Evolutionary conservation across 2,329 filamentous ascomycete genomes (phyloP).

Genomic region (Xylariaceae sp.): DNA sequence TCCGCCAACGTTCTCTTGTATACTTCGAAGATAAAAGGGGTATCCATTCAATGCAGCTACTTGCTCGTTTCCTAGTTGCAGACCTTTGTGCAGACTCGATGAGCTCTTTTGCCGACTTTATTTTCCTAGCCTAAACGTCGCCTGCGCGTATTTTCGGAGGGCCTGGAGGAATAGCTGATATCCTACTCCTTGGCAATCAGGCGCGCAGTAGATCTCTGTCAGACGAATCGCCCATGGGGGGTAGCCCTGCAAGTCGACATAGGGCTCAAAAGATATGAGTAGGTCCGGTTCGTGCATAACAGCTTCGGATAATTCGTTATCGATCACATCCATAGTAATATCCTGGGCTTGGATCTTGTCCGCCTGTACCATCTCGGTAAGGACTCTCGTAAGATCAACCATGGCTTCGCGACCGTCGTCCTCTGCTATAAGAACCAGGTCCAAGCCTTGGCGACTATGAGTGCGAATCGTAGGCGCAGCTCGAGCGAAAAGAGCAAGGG

Average conservation of each 20-base stretch:
- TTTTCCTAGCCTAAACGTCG: constrained; percentile 80
- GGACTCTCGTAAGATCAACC: constrained; percentile 89
- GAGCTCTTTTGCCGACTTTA: constrained; percentile 30
- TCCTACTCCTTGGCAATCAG: constrained; percentile 75
- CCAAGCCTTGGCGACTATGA: constrained; percentile 37
- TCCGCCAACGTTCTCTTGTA: constrained; percentile 31
- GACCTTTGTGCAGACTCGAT: background rate
- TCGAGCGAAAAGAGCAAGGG: constrained; percentile 53
- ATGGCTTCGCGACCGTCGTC: constrained; percentile 90
- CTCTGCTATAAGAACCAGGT: constrained; percentile 73
- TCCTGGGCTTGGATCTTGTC: constrained; percentile 76
- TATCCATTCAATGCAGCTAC: constrained; percentile 4
- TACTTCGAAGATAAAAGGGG: background rate
- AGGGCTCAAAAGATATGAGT: constrained; percentile 78
- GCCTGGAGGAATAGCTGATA: constrained; percentile 91
- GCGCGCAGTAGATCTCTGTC: constrained; percentile 83
- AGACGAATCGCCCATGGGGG: constrained; percentile 94
- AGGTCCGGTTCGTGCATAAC: constrained; percentile 89
- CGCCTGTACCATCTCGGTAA: constrained; percentile 91
- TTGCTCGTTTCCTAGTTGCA: background rate
- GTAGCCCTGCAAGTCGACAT: constrained; percentile 81
- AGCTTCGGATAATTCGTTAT: constrained; percentile 74
- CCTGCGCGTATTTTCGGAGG: constrained; percentile 76
- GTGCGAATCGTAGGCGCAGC: constrained; percentile 38
- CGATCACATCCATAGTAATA: constrained; percentile 79